Percentiles rank a stretch among this genome's conserved stretches.
These are phyloP conservation scores for Nemania sp. DNA, from an alignment of 2,329 filamentous ascomycete species.

Conservation along the genomic window DNA sequence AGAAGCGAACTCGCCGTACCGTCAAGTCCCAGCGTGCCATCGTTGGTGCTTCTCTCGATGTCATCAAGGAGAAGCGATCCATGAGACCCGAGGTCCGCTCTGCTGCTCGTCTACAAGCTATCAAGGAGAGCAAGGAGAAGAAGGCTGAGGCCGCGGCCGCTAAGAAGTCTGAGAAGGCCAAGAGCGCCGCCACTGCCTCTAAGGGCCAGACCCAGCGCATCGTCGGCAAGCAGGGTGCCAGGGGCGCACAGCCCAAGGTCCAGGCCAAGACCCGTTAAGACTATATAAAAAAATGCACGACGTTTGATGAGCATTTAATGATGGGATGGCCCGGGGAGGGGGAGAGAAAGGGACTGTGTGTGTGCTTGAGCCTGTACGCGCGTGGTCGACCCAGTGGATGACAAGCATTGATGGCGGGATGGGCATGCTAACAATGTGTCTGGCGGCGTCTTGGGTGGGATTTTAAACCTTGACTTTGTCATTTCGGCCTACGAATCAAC, in stretches of 20 bases:
- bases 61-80: slow-evolving; percentile 98
- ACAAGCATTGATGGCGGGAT: slow-evolving; percentile 40
- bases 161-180: slow-evolving; percentile 99
- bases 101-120: slow-evolving; percentile 88
- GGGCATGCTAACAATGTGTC: slow-evolving; percentile 46
- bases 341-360: slow-evolving; percentile 26
- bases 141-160: slow-evolving; percentile 85
- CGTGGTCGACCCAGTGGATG: slow-evolving; percentile 34
- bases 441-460: slow-evolving; percentile 53
- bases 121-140: slow-evolving; percentile 99
- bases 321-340: slow-evolving; percentile 36
- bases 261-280: slow-evolving; percentile 86
- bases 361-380: slow-evolving; percentile 14
- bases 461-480: slow-evolving; percentile 49
- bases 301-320: slow-evolving; percentile 32
- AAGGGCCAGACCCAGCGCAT: slow-evolving; percentile 85
- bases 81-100: slow-evolving; percentile 95
- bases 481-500: slow-evolving; percentile 43
- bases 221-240: slow-evolving; percentile 96
- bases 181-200: slow-evolving; percentile 78
- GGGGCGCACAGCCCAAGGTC: slow-evolving; percentile 89
- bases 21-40: slow-evolving; percentile 99
- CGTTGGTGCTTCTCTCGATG: slow-evolving; percentile 98
- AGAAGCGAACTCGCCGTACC: slow-evolving; percentile 98
- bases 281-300: slow-evolving; percentile 19